A percentile compares a stretch with the other conserved stretches of the same genome.
Evolutionary conservation across 2,329 filamentous ascomycete species (phyloP).

Genomic region (Cladosporium colombiae): DNA sequence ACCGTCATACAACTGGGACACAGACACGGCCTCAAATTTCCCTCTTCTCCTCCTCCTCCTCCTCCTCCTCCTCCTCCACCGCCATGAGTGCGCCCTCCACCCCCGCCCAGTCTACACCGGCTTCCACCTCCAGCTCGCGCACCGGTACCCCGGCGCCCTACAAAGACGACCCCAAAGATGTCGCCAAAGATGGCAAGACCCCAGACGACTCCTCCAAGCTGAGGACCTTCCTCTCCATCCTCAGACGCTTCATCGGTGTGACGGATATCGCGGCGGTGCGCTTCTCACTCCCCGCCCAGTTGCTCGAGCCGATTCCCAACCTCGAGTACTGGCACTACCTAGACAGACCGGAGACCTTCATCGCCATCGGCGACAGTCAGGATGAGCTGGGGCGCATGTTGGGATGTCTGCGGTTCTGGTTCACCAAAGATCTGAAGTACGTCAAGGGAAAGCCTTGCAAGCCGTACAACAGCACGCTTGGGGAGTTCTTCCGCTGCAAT

Average conservation of each 20-base stretch:
- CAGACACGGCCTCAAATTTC: background rate
- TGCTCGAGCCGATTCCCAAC: conserved; percentile 94
- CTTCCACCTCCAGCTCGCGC: conserved; percentile 25
- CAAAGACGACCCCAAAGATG: conserved; percentile 18
- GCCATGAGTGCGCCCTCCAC: conserved; percentile 20
- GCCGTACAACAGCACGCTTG: conserved; percentile 94
- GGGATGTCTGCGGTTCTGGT: conserved; percentile 94
- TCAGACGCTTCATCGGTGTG: conserved; percentile 94
- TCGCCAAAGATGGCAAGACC: conserved; percentile 42
- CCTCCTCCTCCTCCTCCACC: background rate
- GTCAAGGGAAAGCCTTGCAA: conserved; percentile 98
- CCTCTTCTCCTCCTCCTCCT: background rate
- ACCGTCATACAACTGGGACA: background rate
- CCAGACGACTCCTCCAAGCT: conserved; percentile 84
- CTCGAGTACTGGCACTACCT: conserved; percentile 99
- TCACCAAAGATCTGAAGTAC: conserved; percentile 98
- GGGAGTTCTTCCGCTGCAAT: conserved; percentile 97
- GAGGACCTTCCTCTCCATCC: conserved; percentile 81
- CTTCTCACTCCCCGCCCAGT: conserved; percentile 92
- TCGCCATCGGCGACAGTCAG: conserved; percentile 81
- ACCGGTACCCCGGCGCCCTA: conserved; percentile 25
- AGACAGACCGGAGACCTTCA: conserved; percentile 89
- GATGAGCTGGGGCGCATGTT: conserved; percentile 92
- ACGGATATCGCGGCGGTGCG: conserved; percentile 92
- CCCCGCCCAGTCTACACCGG: conserved; percentile 22